phyloP scores from a whole-genome alignment of 2,329 filamentous ascomycete genomes.

The Chaetomium sp. region DNA sequence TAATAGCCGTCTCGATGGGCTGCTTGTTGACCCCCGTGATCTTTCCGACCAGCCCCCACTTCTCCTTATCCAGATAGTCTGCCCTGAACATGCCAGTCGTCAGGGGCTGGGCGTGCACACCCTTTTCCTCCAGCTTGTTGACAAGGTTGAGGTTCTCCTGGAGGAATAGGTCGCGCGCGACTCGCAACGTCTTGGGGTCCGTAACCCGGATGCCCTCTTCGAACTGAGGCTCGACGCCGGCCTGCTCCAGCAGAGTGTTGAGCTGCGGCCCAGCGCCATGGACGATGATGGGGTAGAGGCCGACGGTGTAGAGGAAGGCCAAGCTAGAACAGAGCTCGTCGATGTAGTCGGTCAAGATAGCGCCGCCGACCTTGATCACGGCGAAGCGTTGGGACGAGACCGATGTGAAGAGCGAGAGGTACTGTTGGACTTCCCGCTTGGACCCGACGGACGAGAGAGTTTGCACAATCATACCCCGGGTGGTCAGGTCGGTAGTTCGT shows the following conservation, averaged over 20 bases:
- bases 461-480: conserved; percentile 81
- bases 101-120: conserved; percentile 85
- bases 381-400: conserved; percentile 97
- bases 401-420: conserved; percentile 94
- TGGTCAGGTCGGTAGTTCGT: conserved; percentile 56
- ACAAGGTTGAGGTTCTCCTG: conserved; percentile 94
- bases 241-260: conserved; percentile 85
- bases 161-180: conserved; percentile 90
- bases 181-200: conserved; percentile 88
- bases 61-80: conserved; percentile 94
- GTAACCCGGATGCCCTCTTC: conserved; percentile 96
- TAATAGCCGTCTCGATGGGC: conserved; percentile 88
- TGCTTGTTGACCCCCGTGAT: conserved; percentile 89
- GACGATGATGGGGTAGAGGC: conserved; percentile 91
- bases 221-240: conserved; percentile 91
- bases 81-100: conserved; percentile 88
- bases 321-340: conserved; percentile 88
- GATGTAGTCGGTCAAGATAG: conserved; percentile 91
- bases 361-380: conserved; percentile 96
- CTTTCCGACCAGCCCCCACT: conserved; percentile 94
- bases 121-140: conserved; percentile 84
- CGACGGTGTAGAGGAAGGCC: conserved; percentile 91
- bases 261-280: conserved; percentile 95
- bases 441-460: conserved; percentile 94
- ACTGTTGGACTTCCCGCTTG: conserved; percentile 95